Evolutionary conservation across 768 basidiomycete genomes (phyloP).

Genomic region (Trichaptum fuscoviolaceum): DNA sequence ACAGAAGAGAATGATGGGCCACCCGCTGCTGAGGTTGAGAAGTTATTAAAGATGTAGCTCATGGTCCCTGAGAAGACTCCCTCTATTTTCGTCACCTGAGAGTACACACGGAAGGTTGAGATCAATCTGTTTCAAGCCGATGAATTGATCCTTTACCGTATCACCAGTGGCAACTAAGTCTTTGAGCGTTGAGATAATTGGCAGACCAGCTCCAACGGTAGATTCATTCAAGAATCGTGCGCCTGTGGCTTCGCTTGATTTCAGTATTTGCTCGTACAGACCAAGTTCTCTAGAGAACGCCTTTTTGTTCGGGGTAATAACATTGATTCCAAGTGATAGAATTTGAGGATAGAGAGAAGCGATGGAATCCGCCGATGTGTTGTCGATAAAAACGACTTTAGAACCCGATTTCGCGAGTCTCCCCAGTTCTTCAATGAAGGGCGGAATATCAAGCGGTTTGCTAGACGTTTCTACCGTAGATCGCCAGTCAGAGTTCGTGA

Average conservation of each 20-base stretch:
- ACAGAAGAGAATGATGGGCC: constrained; percentile 84
- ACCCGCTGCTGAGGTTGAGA: constrained; percentile 63
- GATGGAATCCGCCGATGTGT: constrained; percentile 81
- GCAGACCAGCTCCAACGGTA: constrained; percentile 94
- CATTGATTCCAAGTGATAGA: constrained; percentile 70
- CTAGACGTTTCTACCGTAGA: constrained; percentile 45
- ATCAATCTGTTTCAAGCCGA: neutral
- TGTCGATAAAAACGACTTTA: constrained; percentile 80
- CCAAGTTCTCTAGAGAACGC: constrained; percentile 71
- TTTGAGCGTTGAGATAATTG: constrained; percentile 86
- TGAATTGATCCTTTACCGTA: constrained; percentile 45
- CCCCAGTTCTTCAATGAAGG: constrained; percentile 37
- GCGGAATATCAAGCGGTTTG: constrained; percentile 35
- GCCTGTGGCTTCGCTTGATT: constrained; percentile 50
- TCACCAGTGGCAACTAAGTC: constrained; percentile 92
- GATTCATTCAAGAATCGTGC: constrained; percentile 79
- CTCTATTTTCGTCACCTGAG: constrained; percentile 84
- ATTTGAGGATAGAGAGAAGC: constrained; percentile 80
- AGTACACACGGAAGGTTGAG: constrained; percentile 1
- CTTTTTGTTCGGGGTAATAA: constrained; percentile 98
- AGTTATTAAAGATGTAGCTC: constrained; percentile 98
- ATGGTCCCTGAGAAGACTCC: constrained; percentile 97
- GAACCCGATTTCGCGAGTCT: constrained; percentile 38
- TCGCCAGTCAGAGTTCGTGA: constrained; percentile 39
- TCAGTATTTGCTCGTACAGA: constrained; percentile 66